A percentile compares a stretch with the other conserved stretches of the same genome.
Conservation (phyloP, 2,329 filamentous ascomycete species). For the Nannizzia gypsea region DNA sequence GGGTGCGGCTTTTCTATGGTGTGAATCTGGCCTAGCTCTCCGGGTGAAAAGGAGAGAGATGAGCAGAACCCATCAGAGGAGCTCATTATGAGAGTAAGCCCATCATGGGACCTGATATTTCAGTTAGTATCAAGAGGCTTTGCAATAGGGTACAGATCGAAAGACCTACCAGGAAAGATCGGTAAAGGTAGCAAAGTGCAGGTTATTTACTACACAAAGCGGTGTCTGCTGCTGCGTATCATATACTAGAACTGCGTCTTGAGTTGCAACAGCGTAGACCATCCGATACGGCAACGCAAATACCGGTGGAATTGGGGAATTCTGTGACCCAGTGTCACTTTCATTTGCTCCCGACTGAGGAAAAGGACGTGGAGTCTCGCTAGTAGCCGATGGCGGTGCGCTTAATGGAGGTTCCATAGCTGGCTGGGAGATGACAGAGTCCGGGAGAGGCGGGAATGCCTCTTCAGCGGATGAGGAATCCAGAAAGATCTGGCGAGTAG, state of each 20-base stretch:
- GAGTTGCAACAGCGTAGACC: conserved; percentile 91
- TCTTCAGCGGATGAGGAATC: conserved; percentile 86
- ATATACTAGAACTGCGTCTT: conserved; percentile 88
- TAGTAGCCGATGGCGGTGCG: conserved; percentile 33
- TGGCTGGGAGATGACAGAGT: conserved; percentile 50
- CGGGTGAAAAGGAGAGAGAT: conserved; percentile 66
- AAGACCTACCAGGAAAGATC: conserved; percentile 78
- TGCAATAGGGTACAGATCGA: not conserved
- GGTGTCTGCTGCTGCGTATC: conserved; percentile 95
- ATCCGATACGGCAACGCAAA: conserved; percentile 87
- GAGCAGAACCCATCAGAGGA: conserved; percentile 98
- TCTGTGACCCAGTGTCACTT: conserved; percentile 38
- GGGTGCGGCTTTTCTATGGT: conserved; percentile 37
- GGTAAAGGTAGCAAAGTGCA: conserved; percentile 95
- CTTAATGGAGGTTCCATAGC: conserved; percentile 72
- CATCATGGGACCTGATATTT: conserved; percentile 56
- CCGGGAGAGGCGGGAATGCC: conserved; percentile 68
- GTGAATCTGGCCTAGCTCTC: conserved; percentile 75
- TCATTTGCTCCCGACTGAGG: conserved; percentile 41
- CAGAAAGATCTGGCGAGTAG: conserved; percentile 82
- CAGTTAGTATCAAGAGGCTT: conserved; percentile 15
- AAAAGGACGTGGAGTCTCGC: conserved; percentile 42
- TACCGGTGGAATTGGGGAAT: conserved; percentile 48
- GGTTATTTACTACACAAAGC: conserved; percentile 85
- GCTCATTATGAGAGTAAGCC: conserved; percentile 75